Conservation (phyloP, 305 asterid species). For the Fraxinus nigra region DNA sequence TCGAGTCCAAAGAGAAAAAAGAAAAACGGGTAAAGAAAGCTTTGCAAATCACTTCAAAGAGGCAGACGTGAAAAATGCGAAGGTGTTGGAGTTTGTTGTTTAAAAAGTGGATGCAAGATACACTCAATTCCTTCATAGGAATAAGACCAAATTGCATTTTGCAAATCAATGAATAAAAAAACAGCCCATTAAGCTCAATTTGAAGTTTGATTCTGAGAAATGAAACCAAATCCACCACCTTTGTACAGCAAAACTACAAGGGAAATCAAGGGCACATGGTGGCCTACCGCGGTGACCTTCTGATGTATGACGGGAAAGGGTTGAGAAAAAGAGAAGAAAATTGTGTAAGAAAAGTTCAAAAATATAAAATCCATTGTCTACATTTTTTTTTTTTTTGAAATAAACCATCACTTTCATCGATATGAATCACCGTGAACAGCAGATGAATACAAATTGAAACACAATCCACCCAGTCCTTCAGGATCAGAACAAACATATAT, state of each 20-base stretch:
- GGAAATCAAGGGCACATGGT: neutral
- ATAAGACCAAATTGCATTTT: neutral
- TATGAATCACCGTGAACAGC: neutral
- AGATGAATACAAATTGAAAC: neutral
- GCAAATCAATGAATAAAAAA: neutral
- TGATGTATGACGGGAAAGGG: neutral
- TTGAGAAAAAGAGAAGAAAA: neutral
- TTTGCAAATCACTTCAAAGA: neutral
- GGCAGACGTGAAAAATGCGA: neutral
- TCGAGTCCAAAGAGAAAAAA: neutral
- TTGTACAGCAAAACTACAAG: neutral
- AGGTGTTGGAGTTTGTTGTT: neutral
- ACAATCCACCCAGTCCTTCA: neutral
- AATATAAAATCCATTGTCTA: neutral
- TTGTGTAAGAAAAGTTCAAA: neutral
- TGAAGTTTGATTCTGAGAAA: neutral
- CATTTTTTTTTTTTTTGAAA: neutral
- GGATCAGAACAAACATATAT: neutral
- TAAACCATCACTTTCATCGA: neutral
- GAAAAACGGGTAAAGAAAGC: neutral
- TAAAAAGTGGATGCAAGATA: neutral
- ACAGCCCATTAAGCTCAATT: neutral
- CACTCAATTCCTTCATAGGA: neutral
- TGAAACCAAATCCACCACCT: neutral
- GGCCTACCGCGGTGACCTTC: neutral